Percentiles rank a stretch among this genome's conserved stretches.
Conservation (phyloP, 1,284 basidiomycete species). For the Leccinum subrobustum region DNA sequence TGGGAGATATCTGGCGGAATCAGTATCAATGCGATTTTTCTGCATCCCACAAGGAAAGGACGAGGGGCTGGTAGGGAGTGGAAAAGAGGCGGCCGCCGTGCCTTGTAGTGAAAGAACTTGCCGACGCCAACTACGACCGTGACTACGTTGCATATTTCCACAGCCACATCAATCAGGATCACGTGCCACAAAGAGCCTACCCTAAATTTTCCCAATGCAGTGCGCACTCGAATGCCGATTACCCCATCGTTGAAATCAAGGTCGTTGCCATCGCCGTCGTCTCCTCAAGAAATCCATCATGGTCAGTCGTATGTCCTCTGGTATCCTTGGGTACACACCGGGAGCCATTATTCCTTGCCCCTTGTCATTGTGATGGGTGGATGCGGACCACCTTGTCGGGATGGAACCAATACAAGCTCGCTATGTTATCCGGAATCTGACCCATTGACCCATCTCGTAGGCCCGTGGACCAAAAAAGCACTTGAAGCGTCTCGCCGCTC, state of each 20-base stretch:
- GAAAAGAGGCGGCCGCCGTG: conserved; percentile 1
- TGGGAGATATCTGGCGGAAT: conserved; percentile 17
- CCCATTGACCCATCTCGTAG: conserved; percentile 41
- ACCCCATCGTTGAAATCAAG: conserved; percentile 22
- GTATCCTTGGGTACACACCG: not conserved
- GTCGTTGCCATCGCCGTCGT: conserved; percentile 18
- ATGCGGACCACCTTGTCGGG: conserved; percentile 21
- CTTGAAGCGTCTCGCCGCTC: conserved; percentile 96
- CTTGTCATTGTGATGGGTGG: conserved; percentile 21
- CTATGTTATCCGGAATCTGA: conserved; percentile 16
- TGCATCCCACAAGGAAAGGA: conserved; percentile 26
- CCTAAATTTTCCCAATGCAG: conserved; percentile 14
- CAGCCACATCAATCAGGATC: conserved; percentile 16
- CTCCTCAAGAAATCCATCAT: conserved; percentile 33
- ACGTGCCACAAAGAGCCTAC: conserved; percentile 19
- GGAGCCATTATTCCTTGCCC: not conserved
- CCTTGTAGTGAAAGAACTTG: conserved; percentile 2
- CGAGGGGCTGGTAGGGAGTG: not conserved
- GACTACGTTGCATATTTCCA: conserved; percentile 1
- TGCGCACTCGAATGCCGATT: not conserved
- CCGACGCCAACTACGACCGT: not conserved
- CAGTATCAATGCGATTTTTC: conserved; percentile 5
- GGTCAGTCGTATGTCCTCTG: conserved; percentile 26
- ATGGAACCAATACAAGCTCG: conserved; percentile 21
- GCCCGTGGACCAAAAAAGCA: conserved; percentile 99